Conservation (phyloP, 2,329 filamentous ascomycete species). For the Trichoderma aggressivum region DNA sequence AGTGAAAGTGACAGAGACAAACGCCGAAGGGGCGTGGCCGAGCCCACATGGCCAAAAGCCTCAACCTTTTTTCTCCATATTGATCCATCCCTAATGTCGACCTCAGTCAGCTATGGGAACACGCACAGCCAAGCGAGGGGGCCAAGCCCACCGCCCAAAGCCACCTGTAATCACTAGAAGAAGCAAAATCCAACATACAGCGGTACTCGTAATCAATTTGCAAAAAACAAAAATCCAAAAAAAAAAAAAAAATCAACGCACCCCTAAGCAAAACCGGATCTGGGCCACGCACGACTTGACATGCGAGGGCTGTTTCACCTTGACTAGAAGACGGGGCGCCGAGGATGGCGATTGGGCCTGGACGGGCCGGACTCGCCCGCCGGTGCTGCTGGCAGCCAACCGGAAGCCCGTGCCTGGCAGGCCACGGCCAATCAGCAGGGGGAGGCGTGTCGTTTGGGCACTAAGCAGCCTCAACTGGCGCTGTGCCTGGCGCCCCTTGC, state of each 20-base stretch:
- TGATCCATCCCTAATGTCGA: not conserved
- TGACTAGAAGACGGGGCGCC: not conserved
- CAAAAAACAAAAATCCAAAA: not conserved
- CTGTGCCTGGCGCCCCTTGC: conserved; percentile 9
- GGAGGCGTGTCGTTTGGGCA: not conserved
- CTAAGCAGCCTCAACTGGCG: conserved; percentile 2
- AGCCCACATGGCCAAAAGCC: not conserved
- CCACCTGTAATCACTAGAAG: not conserved
- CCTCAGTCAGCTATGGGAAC: not conserved
- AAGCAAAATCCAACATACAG: no score
- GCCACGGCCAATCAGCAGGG: conserved; percentile 16
- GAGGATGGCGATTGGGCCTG: conserved; percentile 14
- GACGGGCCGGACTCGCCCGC: conserved; percentile 5
- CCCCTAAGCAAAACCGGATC: not conserved
- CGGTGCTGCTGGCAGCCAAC: conserved; percentile 17
- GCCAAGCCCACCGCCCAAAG: not conserved
- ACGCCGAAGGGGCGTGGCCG: not conserved
- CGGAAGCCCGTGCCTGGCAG: conserved; percentile 21
- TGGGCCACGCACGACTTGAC: not conserved
- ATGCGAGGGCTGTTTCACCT: conserved; percentile 19
- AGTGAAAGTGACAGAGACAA: not conserved
- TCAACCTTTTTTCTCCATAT: not conserved
- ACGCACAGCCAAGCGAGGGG: not conserved
- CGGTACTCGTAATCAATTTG: not conserved
- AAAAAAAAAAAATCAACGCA: not conserved